Percentiles rank a stretch among this genome's conserved stretches.
phyloP scores from a whole-genome alignment of 2,329 filamentous ascomycete species.

The Stachybotrys echinatus region DNA sequence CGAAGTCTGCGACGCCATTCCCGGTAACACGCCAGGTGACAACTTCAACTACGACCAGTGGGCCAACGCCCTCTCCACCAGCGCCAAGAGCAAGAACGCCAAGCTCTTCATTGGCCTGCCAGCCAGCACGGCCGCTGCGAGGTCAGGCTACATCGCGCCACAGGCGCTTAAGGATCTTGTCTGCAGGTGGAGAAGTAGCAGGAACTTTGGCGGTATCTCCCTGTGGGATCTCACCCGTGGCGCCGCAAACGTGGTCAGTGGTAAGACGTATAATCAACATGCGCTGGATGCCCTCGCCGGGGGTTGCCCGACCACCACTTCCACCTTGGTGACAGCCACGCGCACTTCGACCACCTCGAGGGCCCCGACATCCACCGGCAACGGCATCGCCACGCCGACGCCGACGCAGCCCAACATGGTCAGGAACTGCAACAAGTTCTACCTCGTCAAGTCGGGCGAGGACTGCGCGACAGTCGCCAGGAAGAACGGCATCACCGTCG shows the following conservation, averaged over 20 bases:
- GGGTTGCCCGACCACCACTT: constrained; percentile 10
- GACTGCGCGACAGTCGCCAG: constrained; percentile 1
- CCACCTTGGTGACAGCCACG: constrained; percentile 8
- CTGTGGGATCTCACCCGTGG: constrained; percentile 30
- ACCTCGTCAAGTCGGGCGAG: not conserved
- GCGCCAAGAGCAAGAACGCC: constrained; percentile 23
- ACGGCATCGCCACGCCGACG: not conserved
- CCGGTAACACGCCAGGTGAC: constrained; percentile 1
- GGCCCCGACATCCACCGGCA: not conserved
- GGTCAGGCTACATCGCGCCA: constrained; percentile 19
- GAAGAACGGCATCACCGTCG: constrained; percentile 6
- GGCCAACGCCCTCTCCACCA: constrained; percentile 20
- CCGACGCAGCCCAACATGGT: not conserved
- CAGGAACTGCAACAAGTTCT: constrained; percentile 10
- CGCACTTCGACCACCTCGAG: constrained; percentile 2
- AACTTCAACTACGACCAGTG: constrained; percentile 16
- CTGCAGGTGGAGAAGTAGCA: constrained; percentile 20
- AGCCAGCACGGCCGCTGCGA: constrained; percentile 16
- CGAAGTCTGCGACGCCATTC: constrained; percentile 20
- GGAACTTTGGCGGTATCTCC: constrained; percentile 30
- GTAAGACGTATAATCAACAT: constrained; percentile 23
- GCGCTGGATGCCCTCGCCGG: constrained; percentile 11
- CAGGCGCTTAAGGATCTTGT: constrained; percentile 20
- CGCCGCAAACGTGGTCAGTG: constrained; percentile 15
- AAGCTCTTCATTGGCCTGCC: constrained; percentile 33